phyloP scores from a whole-genome alignment of 306 rosid genomes.

The Clitoria ternatea region DNA sequence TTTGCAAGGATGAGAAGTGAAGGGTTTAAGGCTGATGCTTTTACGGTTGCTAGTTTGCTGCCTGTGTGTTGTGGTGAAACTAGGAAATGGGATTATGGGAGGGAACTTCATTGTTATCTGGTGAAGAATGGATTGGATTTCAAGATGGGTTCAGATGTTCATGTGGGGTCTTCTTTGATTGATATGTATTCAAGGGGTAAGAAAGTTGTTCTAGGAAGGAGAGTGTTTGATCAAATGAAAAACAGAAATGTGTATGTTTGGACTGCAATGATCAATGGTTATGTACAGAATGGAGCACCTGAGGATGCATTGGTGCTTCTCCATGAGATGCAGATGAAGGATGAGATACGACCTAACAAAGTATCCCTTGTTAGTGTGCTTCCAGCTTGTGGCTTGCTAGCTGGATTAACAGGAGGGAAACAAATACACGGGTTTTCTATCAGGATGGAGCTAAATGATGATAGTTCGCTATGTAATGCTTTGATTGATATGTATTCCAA shows the following conservation, averaged over 20 bases:
- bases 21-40: slow-evolving; percentile 59
- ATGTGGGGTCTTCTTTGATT: slow-evolving; percentile 73
- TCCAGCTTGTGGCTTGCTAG: slow-evolving; percentile 61
- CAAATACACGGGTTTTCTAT: slow-evolving; percentile 64
- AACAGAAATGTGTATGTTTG: slow-evolving; percentile 59
- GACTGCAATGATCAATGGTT: slow-evolving; percentile 75
- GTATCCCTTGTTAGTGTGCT: slow-evolving; percentile 68
- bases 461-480: slow-evolving; percentile 58
- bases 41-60: slow-evolving; percentile 58
- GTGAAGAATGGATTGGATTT: slow-evolving; percentile 49
- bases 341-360: slow-evolving; percentile 54
- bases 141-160: slow-evolving; percentile 44
- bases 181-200: slow-evolving; percentile 71
- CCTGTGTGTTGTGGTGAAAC: slow-evolving; percentile 35
- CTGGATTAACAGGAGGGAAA: slow-evolving; percentile 56
- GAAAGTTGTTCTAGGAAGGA: slow-evolving; percentile 39
- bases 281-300: slow-evolving; percentile 48
- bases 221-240: slow-evolving; percentile 62
- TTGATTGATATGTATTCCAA: slow-evolving; percentile 75
- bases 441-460: slow-evolving; percentile 40
- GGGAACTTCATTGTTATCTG: slow-evolving; percentile 66
- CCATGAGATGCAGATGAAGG: slow-evolving; percentile 57
- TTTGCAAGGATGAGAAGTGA: slow-evolving; percentile 41
- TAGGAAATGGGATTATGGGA: slow-evolving; percentile 52
- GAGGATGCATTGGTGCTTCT: slow-evolving; percentile 56